A percentile compares a stretch with the other conserved stretches of the same genome.
phyloP scores from a whole-genome alignment of 2,329 filamentous ascomycete species.

The Aspergillus tubingensis region DNA sequence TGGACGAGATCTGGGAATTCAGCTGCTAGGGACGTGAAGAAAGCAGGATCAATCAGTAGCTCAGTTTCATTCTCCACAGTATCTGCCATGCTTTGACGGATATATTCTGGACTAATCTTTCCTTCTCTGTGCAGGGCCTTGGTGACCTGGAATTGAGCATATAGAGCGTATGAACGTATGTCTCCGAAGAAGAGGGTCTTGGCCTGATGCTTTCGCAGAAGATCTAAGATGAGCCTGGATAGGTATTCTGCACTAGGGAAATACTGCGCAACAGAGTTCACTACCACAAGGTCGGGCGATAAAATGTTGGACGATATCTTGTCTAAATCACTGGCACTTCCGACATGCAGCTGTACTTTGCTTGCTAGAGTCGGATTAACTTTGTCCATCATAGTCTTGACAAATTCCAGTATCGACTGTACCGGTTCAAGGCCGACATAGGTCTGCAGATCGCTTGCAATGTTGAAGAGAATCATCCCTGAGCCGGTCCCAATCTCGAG shows the following conservation, averaged over 20 bases:
- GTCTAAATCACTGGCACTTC: constrained; percentile 1
- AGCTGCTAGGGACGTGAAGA: background rate
- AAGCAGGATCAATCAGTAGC: constrained; percentile 1
- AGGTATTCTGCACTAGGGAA: constrained; percentile 2
- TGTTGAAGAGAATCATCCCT: constrained; percentile 2
- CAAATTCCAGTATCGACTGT: constrained; percentile 1
- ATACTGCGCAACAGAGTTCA: constrained; percentile 12
- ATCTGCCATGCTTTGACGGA: constrained; percentile 2
- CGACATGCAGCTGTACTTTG: constrained; percentile 1
- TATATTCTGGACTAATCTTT: background rate
- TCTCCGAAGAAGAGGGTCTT: constrained; percentile 7
- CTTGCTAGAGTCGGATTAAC: background rate
- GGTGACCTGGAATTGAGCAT: constrained; percentile 6
- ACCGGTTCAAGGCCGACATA: constrained; percentile 7
- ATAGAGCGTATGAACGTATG: constrained; percentile 5
- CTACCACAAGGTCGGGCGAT: background rate
- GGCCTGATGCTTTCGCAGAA: background rate
- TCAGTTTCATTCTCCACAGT: constrained; percentile 1
- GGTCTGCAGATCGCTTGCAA: background rate
- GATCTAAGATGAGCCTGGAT: background rate
- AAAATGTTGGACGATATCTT: background rate
- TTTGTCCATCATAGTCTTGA: background rate
- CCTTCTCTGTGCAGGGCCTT: constrained; percentile 4
- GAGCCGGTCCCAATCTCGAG: constrained; percentile 5
- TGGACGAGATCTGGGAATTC: background rate